phyloP scores from a whole-genome alignment of 169 alveolate genomes.

The Toxoplasma gondii region DNA sequence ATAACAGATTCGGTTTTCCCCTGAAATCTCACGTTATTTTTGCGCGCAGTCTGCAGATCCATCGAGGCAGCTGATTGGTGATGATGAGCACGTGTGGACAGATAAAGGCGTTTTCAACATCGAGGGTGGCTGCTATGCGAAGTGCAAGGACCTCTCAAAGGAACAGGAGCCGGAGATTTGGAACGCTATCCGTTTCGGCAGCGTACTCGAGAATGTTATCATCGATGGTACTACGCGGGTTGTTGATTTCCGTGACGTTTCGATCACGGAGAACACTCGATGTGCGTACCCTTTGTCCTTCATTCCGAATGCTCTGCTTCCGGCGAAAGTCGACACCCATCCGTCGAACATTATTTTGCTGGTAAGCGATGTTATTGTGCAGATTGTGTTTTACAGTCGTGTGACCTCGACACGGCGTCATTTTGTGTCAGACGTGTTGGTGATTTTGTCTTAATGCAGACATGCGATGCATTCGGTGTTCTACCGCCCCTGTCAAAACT shows the following conservation, averaged over 20 bases:
- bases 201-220: conserved; percentile 88
- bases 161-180: conserved; percentile 96
- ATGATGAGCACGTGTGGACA: conserved; percentile 98
- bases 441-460: conserved; percentile 21
- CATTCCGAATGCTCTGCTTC: conserved; percentile 93
- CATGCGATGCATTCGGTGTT: conserved; percentile 96
- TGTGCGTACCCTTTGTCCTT: conserved; percentile 92
- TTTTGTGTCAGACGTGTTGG: not conserved
- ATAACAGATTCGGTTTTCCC: not conserved
- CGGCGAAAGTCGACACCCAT: conserved; percentile 93
- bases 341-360: conserved; percentile 94
- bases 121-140: conserved; percentile 96
- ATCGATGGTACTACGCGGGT: conserved; percentile 86
- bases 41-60: conserved; percentile 91
- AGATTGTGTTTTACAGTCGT: not conserved
- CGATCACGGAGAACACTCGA: conserved; percentile 90
- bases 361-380: conserved; percentile 54
- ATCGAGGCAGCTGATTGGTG: conserved; percentile 93
- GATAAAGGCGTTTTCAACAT: conserved; percentile 95
- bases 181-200: conserved; percentile 87
- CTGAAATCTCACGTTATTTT: not conserved
- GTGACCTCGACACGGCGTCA: not conserved
- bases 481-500: conserved; percentile 94
- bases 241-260: conserved; percentile 89
- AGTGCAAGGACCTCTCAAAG: conserved; percentile 54